Conservation (phyloP, 306 rosid genomes). For the Arachis stenosperma region DNA sequence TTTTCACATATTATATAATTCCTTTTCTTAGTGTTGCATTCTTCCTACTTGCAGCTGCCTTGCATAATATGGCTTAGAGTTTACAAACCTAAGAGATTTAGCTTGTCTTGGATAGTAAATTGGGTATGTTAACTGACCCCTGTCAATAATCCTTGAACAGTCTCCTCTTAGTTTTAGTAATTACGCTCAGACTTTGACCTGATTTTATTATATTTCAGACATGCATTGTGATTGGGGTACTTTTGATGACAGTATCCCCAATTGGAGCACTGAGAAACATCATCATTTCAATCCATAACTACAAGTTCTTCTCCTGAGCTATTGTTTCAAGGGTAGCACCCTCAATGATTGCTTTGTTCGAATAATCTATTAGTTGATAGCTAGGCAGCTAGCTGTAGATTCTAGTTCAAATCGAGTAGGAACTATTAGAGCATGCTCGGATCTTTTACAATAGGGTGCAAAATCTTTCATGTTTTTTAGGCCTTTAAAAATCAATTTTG, state of each 20-base stretch:
- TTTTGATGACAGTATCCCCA: slow-evolving; percentile 72
- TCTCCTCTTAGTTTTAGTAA: not conserved
- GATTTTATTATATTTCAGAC: slow-evolving; percentile 42
- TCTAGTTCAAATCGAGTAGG: slow-evolving; percentile 6
- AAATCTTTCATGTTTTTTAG: not conserved
- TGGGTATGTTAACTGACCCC: slow-evolving; percentile 54
- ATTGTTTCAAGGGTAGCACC: not conserved
- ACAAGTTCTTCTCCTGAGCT: slow-evolving; percentile 71
- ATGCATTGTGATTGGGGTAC: slow-evolving; percentile 68
- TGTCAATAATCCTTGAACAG: not conserved
- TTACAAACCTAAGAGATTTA: slow-evolving; percentile 62
- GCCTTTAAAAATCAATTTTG: not conserved
- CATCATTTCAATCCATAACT: slow-evolving; percentile 51
- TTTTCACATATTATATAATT: not conserved
- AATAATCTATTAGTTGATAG: not conserved
- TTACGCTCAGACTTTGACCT: not conserved
- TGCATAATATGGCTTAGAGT: slow-evolving; percentile 80
- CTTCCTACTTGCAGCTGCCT: slow-evolving; percentile 62
- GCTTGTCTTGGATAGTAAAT: slow-evolving; percentile 66
- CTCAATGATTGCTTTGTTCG: not conserved
- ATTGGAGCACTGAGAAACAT: slow-evolving; percentile 70
- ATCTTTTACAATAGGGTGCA: not conserved
- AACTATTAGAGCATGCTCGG: not conserved
- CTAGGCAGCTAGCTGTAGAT: slow-evolving; percentile 19
- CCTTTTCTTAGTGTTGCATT: not conserved